Evolutionary conservation across 2,329 filamentous ascomycete species (phyloP).

Genomic region (Tympanopsis confertula): DNA sequence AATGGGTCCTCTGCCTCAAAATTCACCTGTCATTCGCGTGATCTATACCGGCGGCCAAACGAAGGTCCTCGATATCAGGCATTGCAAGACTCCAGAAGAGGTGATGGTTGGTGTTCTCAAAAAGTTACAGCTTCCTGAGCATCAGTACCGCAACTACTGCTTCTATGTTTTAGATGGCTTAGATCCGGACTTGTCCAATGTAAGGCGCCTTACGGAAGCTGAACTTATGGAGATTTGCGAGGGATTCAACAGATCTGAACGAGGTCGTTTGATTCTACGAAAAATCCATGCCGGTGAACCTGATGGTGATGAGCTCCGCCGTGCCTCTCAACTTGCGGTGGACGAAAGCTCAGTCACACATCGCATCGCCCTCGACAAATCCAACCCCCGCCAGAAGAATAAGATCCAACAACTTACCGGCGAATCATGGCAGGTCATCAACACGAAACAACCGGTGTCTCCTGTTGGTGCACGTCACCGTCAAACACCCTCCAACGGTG

Average conservation of each 20-base stretch:
- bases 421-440: conserved; percentile 47
- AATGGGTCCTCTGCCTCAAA: conserved; percentile 44
- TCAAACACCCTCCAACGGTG: neutral
- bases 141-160: conserved; percentile 53
- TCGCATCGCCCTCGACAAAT: conserved; percentile 23
- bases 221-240: conserved; percentile 50
- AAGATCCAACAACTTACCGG: conserved; percentile 56
- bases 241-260: conserved; percentile 42
- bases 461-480: conserved; percentile 18
- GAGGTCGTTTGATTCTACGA: conserved; percentile 48
- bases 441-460: conserved; percentile 43
- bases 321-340: conserved; percentile 47
- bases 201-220: conserved; percentile 42
- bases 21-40: conserved; percentile 50
- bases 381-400: conserved; percentile 43
- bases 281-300: conserved; percentile 56
- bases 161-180: conserved; percentile 54
- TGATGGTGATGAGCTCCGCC: conserved; percentile 48
- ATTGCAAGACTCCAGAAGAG: conserved; percentile 50
- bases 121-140: conserved; percentile 48
- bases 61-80: conserved; percentile 51
- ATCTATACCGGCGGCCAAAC: conserved; percentile 53
- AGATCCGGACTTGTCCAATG: conserved; percentile 46
- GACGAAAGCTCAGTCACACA: conserved; percentile 45
- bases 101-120: conserved; percentile 47